Percentiles rank a stretch among this genome's conserved stretches.
Evolutionary conservation across 2,329 filamentous ascomycete species (phyloP).

Genomic region (Rhexocercosporidium sp.): DNA sequence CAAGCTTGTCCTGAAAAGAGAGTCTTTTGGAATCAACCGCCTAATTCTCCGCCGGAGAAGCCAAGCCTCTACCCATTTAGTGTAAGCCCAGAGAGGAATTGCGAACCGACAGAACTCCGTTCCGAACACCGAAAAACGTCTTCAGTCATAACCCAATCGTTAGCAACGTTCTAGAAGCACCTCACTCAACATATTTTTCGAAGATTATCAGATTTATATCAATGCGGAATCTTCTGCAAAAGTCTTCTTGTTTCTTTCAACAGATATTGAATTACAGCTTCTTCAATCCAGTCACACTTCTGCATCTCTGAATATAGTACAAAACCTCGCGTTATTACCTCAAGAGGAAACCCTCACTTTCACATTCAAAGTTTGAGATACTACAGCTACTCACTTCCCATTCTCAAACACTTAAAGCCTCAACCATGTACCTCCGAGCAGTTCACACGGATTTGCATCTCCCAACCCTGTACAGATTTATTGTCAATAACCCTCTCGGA

Average conservation of each 20-base stretch:
- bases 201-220: neutral
- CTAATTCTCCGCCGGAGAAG: too few species aligned
- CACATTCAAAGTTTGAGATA: neutral
- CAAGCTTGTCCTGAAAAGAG: too few species aligned
- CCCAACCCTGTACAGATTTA: slow-evolving; percentile 57
- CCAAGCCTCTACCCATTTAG: neutral
- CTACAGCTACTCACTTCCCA: neutral
- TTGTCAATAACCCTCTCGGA: slow-evolving; percentile 65
- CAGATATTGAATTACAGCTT: neutral
- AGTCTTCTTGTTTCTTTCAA: neutral
- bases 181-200: neutral
- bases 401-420: neutral
- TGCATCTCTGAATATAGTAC: neutral
- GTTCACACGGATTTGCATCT: slow-evolving; percentile 58
- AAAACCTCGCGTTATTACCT: neutral
- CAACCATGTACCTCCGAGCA: slow-evolving; percentile 62
- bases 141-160: neutral
- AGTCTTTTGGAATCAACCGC: too few species aligned
- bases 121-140: neutral
- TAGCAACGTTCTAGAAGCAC: neutral
- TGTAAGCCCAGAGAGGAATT: neutral
- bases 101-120: neutral
- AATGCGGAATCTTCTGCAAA: neutral
- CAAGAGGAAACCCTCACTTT: neutral
- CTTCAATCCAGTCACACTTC: neutral